Evolutionary conservation across 2,329 filamentous ascomycete genomes (phyloP).

Genomic region (Drechslerella coelobrocha): DNA sequence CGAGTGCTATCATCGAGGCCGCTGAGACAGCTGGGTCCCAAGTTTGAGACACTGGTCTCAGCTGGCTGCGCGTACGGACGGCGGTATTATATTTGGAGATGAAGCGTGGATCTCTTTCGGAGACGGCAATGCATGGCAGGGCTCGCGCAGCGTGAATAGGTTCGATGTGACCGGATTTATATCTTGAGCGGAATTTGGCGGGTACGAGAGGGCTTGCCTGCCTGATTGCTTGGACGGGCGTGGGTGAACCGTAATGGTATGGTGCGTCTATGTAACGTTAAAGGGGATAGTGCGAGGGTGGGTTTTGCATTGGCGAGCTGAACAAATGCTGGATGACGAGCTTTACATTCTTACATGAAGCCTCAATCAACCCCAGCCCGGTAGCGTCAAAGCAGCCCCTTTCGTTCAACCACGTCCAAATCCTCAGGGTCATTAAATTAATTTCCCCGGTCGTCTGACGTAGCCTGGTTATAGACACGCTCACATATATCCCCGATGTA

Average conservation of each 20-base stretch:
- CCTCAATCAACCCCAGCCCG: not conserved
- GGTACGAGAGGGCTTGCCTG: not conserved
- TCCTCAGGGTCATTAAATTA: not conserved
- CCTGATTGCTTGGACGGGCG: not conserved
- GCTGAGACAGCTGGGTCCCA: constrained; percentile 26
- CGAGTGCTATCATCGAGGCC: not conserved
- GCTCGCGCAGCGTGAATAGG: not conserved
- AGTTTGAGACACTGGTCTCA: constrained; percentile 7
- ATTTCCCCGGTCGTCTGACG: constrained; percentile 19
- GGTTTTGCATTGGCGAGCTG: constrained; percentile 35
- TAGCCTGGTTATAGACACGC: constrained; percentile 4
- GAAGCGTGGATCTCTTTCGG: not conserved
- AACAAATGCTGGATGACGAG: constrained; percentile 45
- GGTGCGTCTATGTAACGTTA: too few relatives aligned
- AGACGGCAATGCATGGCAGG: not conserved
- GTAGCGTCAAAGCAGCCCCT: constrained; percentile 12
- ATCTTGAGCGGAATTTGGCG: not conserved
- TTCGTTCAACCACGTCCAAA: constrained; percentile 35
- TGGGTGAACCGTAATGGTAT: not conserved
- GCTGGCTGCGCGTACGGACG: constrained; percentile 20
- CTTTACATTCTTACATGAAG: constrained; percentile 15
- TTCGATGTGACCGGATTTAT: constrained; percentile 5
- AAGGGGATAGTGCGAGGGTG: constrained; percentile 14
- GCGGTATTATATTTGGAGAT: constrained; percentile 18
- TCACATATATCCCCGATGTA: not conserved